phyloP scores from a whole-genome alignment of 352 stramenopile genomes.

The Phytophthora ohioensis region DNA sequence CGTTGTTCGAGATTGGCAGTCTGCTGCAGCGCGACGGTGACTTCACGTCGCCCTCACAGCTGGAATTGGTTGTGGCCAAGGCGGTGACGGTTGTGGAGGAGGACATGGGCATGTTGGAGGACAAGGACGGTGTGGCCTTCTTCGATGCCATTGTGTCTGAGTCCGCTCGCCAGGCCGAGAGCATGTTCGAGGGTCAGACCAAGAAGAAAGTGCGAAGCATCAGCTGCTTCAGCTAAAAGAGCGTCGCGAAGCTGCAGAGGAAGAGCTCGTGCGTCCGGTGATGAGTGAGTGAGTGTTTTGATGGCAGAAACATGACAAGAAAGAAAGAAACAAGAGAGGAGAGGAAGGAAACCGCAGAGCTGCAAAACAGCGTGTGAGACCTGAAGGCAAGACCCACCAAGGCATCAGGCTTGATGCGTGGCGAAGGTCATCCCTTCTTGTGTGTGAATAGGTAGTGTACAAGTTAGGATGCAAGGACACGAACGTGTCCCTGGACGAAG shows the following conservation, averaged over 20 bases:
- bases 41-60: constrained; percentile 75
- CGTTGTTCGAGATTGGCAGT: constrained; percentile 86
- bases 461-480: constrained; percentile 31
- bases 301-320: constrained; percentile 61
- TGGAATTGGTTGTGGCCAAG: constrained; percentile 76
- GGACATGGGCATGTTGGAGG: constrained; percentile 41
- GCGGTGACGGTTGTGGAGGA: constrained; percentile 47
- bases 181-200: constrained; percentile 68
- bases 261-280: constrained; percentile 9
- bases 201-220: constrained; percentile 92
- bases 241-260: constrained; percentile 1
- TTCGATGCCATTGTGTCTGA: constrained; percentile 68
- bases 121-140: constrained; percentile 47
- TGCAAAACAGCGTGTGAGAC: constrained; percentile 21
- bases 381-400: neutral
- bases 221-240: constrained; percentile 81
- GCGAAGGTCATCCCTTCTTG: constrained; percentile 21
- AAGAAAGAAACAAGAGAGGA: constrained; percentile 48
- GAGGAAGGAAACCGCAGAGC: constrained; percentile 26
- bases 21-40: constrained; percentile 85
- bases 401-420: neutral
- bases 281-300: constrained; percentile 58
- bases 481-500: constrained; percentile 24
- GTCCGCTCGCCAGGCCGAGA: constrained; percentile 42
- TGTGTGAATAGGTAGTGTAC: constrained; percentile 46